Evolutionary conservation across 257 asterid species (phyloP).

Genomic region (Forsythia suspensa): DNA sequence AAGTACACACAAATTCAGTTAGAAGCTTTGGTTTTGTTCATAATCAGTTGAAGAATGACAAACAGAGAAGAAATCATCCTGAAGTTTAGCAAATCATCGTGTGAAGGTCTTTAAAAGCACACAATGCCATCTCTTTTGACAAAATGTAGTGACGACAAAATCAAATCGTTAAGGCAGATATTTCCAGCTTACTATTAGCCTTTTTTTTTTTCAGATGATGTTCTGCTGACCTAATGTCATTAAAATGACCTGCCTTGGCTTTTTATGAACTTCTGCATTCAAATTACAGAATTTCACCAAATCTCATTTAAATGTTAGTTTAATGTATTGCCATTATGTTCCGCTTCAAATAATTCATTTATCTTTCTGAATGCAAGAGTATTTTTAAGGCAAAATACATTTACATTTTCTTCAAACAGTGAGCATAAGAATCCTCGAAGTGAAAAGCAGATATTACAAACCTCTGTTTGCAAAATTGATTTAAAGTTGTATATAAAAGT

Average conservation of each 20-base stretch:
- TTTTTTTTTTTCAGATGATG: background rate
- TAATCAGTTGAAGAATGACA: background rate
- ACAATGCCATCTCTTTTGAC: background rate
- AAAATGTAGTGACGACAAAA: background rate
- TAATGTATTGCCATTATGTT: too few relatives aligned
- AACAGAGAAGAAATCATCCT: background rate
- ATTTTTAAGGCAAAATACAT: background rate
- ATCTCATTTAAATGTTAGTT: too few relatives aligned
- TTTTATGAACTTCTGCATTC: too few relatives aligned
- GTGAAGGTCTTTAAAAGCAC: background rate
- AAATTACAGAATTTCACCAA: too few relatives aligned
- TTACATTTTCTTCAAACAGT: too few relatives aligned
- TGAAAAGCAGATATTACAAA: background rate
- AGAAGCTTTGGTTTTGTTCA: background rate
- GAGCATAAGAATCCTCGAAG: background rate
- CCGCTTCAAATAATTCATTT: too few relatives aligned
- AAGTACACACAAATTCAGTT: background rate
- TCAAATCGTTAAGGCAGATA: background rate
- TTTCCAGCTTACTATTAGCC: background rate
- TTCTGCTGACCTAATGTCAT: background rate
- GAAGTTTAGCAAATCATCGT: background rate
- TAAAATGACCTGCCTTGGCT: too few relatives aligned
- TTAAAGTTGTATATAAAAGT: slow-evolving; percentile 59
- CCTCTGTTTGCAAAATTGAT: slow-evolving; percentile 55
- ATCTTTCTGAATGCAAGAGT: too few relatives aligned